phyloP scores from a whole-genome alignment of 345 rosid species.

The Ceriops zippeliana region DNA sequence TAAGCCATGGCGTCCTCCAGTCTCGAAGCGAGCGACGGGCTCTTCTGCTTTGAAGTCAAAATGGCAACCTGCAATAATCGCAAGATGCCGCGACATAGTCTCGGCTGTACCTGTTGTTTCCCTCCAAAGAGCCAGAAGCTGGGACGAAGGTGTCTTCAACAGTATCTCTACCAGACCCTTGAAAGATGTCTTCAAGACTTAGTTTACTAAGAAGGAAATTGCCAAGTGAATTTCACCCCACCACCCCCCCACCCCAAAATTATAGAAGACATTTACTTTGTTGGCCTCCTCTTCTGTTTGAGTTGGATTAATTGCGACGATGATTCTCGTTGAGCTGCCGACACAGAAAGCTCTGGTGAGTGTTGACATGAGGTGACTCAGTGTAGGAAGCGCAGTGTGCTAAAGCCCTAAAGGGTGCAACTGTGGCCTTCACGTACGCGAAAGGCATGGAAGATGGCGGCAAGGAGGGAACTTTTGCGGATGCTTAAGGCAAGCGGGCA shows the following conservation, averaged over 20 bases:
- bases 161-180: conserved; percentile 70
- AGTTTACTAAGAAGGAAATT: background rate
- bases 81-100: conserved; percentile 61
- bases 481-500: background rate
- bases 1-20: conserved; percentile 48
- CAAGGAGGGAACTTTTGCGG: too few relatives aligned
- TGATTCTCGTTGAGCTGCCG: too few relatives aligned
- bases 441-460: too few relatives aligned
- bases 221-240: too few relatives aligned
- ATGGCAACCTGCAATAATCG: conserved; percentile 38
- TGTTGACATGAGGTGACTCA: too few relatives aligned
- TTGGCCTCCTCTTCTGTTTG: background rate
- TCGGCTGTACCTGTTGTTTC: conserved; percentile 62
- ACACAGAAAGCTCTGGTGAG: too few relatives aligned
- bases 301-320: too few relatives aligned
- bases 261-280: too few relatives aligned
- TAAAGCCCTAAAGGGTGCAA: too few relatives aligned
- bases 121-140: conserved; percentile 82
- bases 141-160: conserved; percentile 89
- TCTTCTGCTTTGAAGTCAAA: too few relatives aligned
- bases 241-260: background rate
- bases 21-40: conserved; percentile 32
- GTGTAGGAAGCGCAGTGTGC: too few relatives aligned
- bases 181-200: conserved; percentile 69
- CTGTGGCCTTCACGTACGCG: too few relatives aligned